A percentile compares a stretch with the other conserved stretches of the same genome.
These are phyloP conservation scores for Phyllosticta ampelicida DNA, from an alignment of 2,329 filamentous ascomycete species.

Conservation along the genomic window DNA sequence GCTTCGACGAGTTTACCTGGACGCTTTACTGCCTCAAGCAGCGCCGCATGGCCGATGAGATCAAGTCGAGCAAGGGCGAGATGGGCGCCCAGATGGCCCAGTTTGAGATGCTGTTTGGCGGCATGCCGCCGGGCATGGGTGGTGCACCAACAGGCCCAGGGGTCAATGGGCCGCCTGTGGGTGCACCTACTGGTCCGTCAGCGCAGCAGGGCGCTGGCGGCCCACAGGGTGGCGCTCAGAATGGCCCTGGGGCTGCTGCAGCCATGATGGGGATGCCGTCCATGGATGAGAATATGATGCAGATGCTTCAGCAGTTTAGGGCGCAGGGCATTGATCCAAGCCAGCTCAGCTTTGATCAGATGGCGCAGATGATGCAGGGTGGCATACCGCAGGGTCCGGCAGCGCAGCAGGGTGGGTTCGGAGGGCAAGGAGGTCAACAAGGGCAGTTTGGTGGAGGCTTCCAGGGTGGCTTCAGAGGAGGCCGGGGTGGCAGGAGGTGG, in stretches of 20 bases:
- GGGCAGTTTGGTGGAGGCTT: constrained; percentile 5
- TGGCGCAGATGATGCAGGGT: constrained; percentile 44
- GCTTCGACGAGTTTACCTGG: constrained; percentile 98
- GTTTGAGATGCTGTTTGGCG: constrained; percentile 46
- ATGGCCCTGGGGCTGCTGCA: constrained; percentile 13
- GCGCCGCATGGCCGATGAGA: constrained; percentile 64
- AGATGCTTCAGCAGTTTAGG: constrained; percentile 47
- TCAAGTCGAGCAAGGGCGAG: constrained; percentile 67
- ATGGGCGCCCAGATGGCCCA: constrained; percentile 49
- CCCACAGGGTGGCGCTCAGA: constrained; percentile 4
- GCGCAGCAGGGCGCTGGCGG: constrained; percentile 10
- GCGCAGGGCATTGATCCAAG: constrained; percentile 43
- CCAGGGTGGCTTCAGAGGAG: constrained; percentile 9
- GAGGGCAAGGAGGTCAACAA: constrained; percentile 2
- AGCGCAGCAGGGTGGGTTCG: constrained; percentile 8
- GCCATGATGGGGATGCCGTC: constrained; percentile 30
- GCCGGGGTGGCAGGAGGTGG: constrained; percentile 7
- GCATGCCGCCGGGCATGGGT: constrained; percentile 16
- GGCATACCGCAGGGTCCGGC: constrained; percentile 8
- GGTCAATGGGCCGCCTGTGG: constrained; percentile 14
- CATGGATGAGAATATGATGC: constrained; percentile 47
- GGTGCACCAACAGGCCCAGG: constrained; percentile 17
- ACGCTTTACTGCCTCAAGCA: constrained; percentile 87
- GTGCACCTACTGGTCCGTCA: constrained; percentile 22
- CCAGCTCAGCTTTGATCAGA: constrained; percentile 43